Percentiles rank a stretch among this genome's conserved stretches.
Conservation (phyloP, 768 basidiomycete genomes). For the Dioszegia hungarica region DNA sequence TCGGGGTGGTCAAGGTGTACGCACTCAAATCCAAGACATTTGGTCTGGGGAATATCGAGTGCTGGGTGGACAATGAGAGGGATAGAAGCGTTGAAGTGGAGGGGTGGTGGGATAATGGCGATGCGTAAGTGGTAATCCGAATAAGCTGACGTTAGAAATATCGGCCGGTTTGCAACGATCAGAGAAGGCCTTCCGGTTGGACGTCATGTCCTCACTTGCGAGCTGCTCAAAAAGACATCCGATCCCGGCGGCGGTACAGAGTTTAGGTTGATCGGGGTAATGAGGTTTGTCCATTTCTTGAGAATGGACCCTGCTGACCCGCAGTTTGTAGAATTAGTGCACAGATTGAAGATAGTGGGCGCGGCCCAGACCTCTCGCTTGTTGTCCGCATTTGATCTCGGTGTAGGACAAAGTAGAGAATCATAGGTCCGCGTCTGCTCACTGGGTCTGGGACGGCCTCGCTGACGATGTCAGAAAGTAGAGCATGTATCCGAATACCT, state of each 20-base stretch:
- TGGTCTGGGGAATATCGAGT: slow-evolving; percentile 41
- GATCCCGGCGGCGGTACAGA: slow-evolving; percentile 43
- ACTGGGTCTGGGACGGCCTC: no score
- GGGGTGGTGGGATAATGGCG: slow-evolving; percentile 43
- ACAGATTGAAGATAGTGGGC: no score
- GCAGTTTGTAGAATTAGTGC: no score
- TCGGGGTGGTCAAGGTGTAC: slow-evolving; percentile 46
- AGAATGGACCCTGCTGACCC: no score
- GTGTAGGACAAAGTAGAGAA: no score
- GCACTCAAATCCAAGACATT: slow-evolving; percentile 39
- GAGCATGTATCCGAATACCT: no score
- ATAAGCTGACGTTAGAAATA: slow-evolving; percentile 10
- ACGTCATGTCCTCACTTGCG: slow-evolving; percentile 37
- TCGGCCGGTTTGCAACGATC: slow-evolving; percentile 24
- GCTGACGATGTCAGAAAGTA: no score
- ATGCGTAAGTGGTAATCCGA: background rate
- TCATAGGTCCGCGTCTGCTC: no score
- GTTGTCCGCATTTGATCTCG: no score
- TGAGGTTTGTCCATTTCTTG: slow-evolving; percentile 41
- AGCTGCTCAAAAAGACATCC: slow-evolving; percentile 29
- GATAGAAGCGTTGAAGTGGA: slow-evolving; percentile 25
- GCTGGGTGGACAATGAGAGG: slow-evolving; percentile 39
- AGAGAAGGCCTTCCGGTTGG: slow-evolving; percentile 27
- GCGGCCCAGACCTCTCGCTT: no score
- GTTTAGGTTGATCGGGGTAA: slow-evolving; percentile 42